A percentile compares a stretch with the other conserved stretches of the same genome.
These are phyloP conservation scores for Aspergillus amoenus DNA, from an alignment of 2,329 filamentous ascomycete genomes.

Conservation along the genomic window DNA sequence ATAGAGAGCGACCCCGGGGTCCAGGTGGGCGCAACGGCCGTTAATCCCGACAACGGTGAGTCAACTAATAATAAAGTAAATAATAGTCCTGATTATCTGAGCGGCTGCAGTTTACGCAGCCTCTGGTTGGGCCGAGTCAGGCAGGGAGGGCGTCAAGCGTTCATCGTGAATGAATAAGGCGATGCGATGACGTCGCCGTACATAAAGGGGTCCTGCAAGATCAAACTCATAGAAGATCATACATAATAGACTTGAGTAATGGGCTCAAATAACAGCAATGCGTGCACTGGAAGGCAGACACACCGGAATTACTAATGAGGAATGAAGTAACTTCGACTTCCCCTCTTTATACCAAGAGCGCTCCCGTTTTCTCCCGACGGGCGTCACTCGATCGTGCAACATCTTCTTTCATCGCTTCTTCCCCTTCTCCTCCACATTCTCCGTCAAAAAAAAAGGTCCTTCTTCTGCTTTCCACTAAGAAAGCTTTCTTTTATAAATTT, in stretches of 20 bases:
- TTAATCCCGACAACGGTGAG: not conserved
- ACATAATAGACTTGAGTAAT: constrained; percentile 7
- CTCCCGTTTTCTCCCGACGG: constrained; percentile 6
- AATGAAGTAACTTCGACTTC: not conserved
- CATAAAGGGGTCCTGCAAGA: not conserved
- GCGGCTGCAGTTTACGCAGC: not conserved
- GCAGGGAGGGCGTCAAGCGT: constrained; percentile 5
- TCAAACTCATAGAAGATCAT: not conserved
- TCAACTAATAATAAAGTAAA: not conserved
- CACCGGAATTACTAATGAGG: constrained; percentile 10
- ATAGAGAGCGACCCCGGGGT: not conserved
- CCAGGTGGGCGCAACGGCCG: not conserved
- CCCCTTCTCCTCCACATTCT: not conserved
- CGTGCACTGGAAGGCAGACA: not conserved
- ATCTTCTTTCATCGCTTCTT: not conserved
- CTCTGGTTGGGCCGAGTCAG: not conserved
- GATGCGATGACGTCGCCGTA: constrained; percentile 4
- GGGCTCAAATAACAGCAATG: not conserved
- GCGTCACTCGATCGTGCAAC: not conserved
- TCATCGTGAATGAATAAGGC: not conserved
- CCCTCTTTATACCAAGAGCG: not conserved
- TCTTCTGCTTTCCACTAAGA: not conserved
- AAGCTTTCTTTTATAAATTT: not conserved
- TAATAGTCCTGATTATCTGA: not conserved
- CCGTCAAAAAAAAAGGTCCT: not conserved